Evolutionary conservation across 345 rosid genomes (phyloP).

Genomic region (Eucalyptus pauciflora): DNA sequence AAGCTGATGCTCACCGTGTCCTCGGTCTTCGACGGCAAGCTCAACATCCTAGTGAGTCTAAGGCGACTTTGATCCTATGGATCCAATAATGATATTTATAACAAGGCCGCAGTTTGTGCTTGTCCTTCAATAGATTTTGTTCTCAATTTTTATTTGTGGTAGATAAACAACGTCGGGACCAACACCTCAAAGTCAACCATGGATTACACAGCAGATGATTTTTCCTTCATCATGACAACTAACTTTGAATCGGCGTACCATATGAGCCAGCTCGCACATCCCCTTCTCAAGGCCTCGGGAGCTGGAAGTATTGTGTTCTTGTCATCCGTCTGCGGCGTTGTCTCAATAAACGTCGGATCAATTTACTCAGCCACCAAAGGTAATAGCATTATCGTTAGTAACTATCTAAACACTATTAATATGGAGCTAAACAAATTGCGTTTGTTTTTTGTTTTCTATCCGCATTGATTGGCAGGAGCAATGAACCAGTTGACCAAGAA

Average conservation of each 20-base stretch:
- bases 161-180: constrained; percentile 54
- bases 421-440: not conserved
- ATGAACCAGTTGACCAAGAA: constrained; percentile 24
- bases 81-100: not conserved
- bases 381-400: not conserved
- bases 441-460: not conserved
- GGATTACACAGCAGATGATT: constrained; percentile 27
- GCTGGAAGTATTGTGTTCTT: constrained; percentile 3
- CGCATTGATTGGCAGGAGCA: constrained; percentile 11
- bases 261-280: constrained; percentile 10
- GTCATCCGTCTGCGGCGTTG: not conserved
- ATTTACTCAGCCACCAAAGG: constrained; percentile 31
- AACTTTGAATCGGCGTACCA: constrained; percentile 1
- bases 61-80: not conserved
- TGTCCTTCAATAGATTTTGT: not conserved
- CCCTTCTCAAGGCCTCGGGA: constrained; percentile 13
- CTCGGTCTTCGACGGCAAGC: constrained; percentile 27
- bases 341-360: not conserved
- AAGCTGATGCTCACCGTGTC: constrained; percentile 27
- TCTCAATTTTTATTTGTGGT: not conserved
- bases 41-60: constrained; percentile 47
- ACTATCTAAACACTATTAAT: not conserved
- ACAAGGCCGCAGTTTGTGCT: not conserved
- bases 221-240: constrained; percentile 5
- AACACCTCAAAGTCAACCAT: constrained; percentile 13